phyloP scores from a whole-genome alignment of 306 rosid species.

The Corylus heterophylla region DNA sequence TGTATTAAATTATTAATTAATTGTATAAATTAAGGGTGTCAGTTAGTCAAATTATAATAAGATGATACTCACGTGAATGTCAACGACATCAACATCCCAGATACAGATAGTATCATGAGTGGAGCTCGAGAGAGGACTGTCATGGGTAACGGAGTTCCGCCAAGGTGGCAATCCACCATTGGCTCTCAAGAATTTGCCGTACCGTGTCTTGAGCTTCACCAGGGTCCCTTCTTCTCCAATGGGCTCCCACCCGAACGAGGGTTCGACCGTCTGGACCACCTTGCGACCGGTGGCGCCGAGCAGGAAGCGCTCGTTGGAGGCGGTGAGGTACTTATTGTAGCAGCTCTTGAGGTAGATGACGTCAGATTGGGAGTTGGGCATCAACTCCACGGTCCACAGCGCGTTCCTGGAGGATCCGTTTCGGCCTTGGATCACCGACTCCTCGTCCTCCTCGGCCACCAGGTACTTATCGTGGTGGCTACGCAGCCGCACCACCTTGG shows the following conservation, averaged over 20 bases:
- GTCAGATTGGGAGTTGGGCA: slow-evolving; percentile 38
- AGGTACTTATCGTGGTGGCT: slow-evolving; percentile 82
- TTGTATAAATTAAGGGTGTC: too few relatives aligned
- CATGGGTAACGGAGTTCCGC: slow-evolving; percentile 88
- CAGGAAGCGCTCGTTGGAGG: slow-evolving; percentile 59
- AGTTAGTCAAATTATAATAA: too few relatives aligned
- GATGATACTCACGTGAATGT: slow-evolving; percentile 39
- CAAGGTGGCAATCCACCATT: slow-evolving; percentile 91
- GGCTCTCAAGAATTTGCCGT: slow-evolving; percentile 75
- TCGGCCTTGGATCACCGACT: slow-evolving; percentile 63
- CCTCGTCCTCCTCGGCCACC: slow-evolving; percentile 84
- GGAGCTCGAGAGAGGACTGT: slow-evolving; percentile 61
- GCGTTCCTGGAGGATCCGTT: slow-evolving; percentile 67
- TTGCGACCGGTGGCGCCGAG: slow-evolving; percentile 90
- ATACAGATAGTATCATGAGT: slow-evolving; percentile 76
- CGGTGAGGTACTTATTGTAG: slow-evolving; percentile 80
- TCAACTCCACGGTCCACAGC: slow-evolving; percentile 66
- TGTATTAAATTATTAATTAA: too few relatives aligned
- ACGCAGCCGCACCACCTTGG: slow-evolving; percentile 78
- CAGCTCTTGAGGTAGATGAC: slow-evolving; percentile 78
- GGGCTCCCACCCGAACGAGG: slow-evolving; percentile 94
- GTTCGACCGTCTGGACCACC: slow-evolving; percentile 71
- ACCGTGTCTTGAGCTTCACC: slow-evolving; percentile 68
- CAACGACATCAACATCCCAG: slow-evolving; percentile 77
- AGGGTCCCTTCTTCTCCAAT: slow-evolving; percentile 46